Evolutionary conservation across 2,329 filamentous ascomycete species (phyloP).

Genomic region (Diaporthe sp.): DNA sequence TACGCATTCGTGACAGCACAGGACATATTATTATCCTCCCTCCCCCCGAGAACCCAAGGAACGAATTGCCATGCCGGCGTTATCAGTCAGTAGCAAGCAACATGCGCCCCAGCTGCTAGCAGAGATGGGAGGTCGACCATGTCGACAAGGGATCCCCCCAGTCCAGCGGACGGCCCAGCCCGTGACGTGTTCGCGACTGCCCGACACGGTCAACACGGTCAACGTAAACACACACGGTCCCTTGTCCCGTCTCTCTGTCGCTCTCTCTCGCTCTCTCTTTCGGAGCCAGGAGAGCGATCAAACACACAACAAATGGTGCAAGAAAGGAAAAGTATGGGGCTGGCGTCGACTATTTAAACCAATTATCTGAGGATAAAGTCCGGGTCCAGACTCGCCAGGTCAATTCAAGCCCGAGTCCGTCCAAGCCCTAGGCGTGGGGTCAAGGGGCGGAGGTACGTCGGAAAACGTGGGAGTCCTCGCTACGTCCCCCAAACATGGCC

Average conservation of each 20-base stretch:
- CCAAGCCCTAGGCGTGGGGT: conserved; percentile 27
- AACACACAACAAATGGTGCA: background rate
- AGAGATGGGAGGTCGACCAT: background rate
- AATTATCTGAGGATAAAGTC: background rate
- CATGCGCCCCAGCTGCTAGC: background rate
- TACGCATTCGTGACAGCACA: background rate
- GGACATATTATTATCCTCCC: background rate
- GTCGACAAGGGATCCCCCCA: conserved; percentile 26
- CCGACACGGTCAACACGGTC: conserved; percentile 20
- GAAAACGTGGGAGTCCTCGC: conserved; percentile 26
- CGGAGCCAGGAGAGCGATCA: background rate
- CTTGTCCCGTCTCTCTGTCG: background rate
- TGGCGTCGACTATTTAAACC: background rate
- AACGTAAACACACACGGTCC: background rate
- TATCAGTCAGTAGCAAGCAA: background rate
- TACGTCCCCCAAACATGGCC: conserved; percentile 29
- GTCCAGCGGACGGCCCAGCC: conserved; percentile 29
- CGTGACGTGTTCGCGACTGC: conserved; percentile 30
- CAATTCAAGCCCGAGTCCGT: background rate
- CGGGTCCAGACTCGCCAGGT: background rate
- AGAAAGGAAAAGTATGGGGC: background rate
- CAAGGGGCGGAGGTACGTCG: conserved; percentile 10
- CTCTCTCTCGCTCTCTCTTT: background rate
- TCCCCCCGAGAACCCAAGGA: background rate
- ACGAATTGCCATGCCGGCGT: background rate